Percentiles rank a stretch among this genome's conserved stretches.
phyloP scores from a whole-genome alignment of 2,329 filamentous ascomycete genomes.

The Emergomyces pasteurianus region DNA sequence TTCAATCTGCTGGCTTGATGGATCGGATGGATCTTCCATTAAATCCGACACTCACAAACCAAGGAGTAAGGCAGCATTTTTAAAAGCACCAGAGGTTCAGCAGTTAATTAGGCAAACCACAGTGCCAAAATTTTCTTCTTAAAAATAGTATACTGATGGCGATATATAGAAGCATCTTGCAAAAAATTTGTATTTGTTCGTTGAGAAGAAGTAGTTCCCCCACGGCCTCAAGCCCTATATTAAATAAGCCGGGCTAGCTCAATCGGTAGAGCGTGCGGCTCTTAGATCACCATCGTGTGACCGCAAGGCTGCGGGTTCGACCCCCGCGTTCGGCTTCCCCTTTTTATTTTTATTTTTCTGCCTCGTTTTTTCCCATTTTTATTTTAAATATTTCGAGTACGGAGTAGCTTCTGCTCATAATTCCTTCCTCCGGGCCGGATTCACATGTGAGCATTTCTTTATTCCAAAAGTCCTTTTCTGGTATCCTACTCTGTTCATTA shows the following conservation, averaged over 20 bases:
- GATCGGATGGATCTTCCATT: too few relatives aligned
- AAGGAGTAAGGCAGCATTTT: too few relatives aligned
- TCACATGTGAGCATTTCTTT: too few relatives aligned
- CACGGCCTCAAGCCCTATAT: neutral
- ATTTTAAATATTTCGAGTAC: neutral
- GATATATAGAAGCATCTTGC: too few relatives aligned
- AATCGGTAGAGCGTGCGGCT: constrained; percentile 42
- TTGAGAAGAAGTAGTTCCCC: neutral
- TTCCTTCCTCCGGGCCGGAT: too few relatives aligned
- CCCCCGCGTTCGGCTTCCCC: constrained; percentile 29
- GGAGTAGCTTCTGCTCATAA: too few relatives aligned
- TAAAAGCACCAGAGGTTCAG: too few relatives aligned
- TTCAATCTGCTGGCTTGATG: too few relatives aligned
- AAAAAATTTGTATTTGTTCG: neutral
- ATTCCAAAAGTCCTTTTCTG: too few relatives aligned
- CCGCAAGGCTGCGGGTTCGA: constrained; percentile 33
- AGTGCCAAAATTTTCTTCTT: neutral
- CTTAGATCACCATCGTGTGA: constrained; percentile 21
- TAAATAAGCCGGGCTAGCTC: constrained; percentile 35
- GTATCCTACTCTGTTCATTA: too few relatives aligned
- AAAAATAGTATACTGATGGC: neutral
- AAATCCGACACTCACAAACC: too few relatives aligned
- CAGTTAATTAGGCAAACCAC: too few relatives aligned
- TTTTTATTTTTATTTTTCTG: constrained; percentile 7
- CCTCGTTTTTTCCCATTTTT: constrained; percentile 1